These are phyloP conservation scores for Trichomonas vaginalis DNA, from an alignment of 208 protist species.

Conservation along the genomic window DNA sequence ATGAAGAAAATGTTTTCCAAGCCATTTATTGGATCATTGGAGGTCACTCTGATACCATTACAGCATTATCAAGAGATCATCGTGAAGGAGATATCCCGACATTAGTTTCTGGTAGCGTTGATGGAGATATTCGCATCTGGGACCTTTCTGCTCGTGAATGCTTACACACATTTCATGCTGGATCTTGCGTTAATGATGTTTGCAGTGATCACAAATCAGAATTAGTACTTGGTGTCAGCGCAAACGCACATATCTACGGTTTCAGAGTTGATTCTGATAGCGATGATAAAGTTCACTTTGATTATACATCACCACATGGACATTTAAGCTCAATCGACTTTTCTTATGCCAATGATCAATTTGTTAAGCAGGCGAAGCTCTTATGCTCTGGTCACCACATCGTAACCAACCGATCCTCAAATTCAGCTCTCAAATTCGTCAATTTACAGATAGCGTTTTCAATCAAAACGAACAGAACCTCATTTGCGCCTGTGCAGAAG, in stretches of 20 bases:
- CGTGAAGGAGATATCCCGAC: neutral
- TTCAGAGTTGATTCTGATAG: neutral
- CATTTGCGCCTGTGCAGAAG: neutral
- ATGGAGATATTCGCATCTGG: neutral
- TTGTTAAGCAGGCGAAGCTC: neutral
- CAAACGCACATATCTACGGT: neutral
- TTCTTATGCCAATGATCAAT: neutral
- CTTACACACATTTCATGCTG: neutral
- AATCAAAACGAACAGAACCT: neutral
- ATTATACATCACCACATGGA: neutral
- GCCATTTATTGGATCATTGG: neutral
- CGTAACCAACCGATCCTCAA: neutral
- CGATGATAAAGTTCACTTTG: neutral
- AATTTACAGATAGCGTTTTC: neutral
- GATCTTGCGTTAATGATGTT: neutral
- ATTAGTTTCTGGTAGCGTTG: neutral
- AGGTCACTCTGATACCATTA: neutral
- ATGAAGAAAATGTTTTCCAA: conserved; percentile 11
- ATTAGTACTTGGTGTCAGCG: neutral
- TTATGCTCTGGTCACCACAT: neutral
- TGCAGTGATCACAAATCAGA: neutral
- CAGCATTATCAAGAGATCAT: neutral
- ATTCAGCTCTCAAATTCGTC: neutral
- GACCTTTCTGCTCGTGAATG: neutral
- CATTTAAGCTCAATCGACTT: neutral